A percentile compares a stretch with the other conserved stretches of the same genome.
Evolutionary conservation across 306 rosid genomes (phyloP).

Genomic region (Styphnolobium japonicum): DNA sequence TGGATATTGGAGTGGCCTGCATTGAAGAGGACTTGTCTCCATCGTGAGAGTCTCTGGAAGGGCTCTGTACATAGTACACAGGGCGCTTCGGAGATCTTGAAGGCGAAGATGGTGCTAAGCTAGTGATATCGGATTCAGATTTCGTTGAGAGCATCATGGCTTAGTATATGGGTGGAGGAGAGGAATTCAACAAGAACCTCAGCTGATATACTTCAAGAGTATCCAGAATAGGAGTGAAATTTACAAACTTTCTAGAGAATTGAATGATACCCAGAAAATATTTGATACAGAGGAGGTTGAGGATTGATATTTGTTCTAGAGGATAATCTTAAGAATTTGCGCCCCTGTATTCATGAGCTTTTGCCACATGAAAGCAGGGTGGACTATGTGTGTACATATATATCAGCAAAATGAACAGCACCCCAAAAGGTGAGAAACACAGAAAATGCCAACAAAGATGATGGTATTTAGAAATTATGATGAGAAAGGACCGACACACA

Average conservation of each 20-base stretch:
- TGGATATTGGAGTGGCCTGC: conserved; percentile 88
- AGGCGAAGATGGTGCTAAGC: conserved; percentile 91
- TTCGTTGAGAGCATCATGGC: conserved; percentile 57
- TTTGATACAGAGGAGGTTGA: neutral
- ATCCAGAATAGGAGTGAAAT: neutral
- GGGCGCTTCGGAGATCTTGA: conserved; percentile 86
- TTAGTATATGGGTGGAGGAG: neutral
- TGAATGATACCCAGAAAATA: neutral
- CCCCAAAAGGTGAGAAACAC: neutral
- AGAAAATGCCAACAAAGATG: neutral
- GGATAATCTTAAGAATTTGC: conserved; percentile 13
- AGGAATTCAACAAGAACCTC: neutral
- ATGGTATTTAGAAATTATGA: neutral
- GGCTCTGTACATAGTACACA: conserved; percentile 87
- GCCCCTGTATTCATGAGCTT: neutral
- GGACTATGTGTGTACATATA: neutral
- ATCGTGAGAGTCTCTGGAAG: conserved; percentile 91
- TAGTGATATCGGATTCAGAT: conserved; percentile 87
- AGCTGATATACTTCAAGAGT: neutral
- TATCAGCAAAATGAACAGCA: conserved; percentile 11
- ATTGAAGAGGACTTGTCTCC: conserved; percentile 88
- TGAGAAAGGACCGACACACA: neutral
- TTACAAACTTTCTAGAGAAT: neutral
- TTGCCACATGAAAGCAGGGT: neutral
- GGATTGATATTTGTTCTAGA: neutral